Evolutionary conservation across 495 filamentous ascomycete species (phyloP), one percentile per base, ranked within the genome.

Genomic region (Penicillium dipodomyicola): DNA sequence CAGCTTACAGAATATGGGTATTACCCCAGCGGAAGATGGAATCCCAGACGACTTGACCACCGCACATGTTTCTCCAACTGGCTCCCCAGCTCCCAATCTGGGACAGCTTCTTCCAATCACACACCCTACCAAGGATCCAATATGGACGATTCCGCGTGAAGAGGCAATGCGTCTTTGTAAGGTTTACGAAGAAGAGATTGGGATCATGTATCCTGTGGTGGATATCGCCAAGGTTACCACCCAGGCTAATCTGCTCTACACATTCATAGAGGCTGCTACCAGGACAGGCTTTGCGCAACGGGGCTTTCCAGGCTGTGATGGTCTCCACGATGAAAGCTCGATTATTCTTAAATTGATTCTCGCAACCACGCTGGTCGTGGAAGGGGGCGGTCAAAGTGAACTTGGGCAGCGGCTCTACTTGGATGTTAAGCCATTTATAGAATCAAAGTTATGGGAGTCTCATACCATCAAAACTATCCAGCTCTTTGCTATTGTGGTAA

Each of bases 1-100:
- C 39, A 96, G 91, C 17, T 72, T 96, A 22, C 88, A 93, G 59
- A 90, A 84, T 54, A 95, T 96, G 91, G 92, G 91, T 2, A 92
- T 95, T 56, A 63, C 74, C 4, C 65, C 68, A 11, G 69, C 69
- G 14, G 86, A 87, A 43, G 81, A 82, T 47, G 77, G 63, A 29
- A 82, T 84, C 25, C 77, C 83, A n/a, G 82, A 85, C 62, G 79
- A 79, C 33, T 72, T 77, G 35, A 74, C 73, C 2, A 78, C 79
- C 2, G 77, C 77, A 19, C 77, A 79, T 57, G 80, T 67, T 20
- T 75, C 79, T 14, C 80, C 79, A 0, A 73, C 82, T 19, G 77
- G 68, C 3, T 82, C 83, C 33, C 82, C 85, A 11, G 77, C 79
- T 8, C 71, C 68, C 6, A 75, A 75, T 19, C 71, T 82, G 14